Base-by-base conservation (phyloP, 2,329 filamentous ascomycete species). In the Ophiosphaerella korrae region DNA sequence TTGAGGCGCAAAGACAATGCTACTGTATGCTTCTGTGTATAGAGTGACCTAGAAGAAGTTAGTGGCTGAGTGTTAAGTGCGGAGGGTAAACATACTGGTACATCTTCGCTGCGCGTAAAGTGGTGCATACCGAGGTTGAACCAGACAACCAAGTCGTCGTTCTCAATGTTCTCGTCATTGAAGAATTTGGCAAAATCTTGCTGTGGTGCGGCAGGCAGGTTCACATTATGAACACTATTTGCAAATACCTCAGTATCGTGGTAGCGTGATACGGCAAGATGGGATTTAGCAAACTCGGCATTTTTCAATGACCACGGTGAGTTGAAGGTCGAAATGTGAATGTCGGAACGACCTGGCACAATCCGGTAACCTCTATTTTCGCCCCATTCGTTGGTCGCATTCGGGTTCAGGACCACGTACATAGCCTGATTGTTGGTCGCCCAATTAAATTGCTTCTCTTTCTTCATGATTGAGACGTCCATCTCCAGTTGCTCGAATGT, bases 321-420 rank as follows among this genome's bases (percentile, higher is more conserved):
- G 45, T 71, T 61, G 6, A 67, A 42, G 7, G 67, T 67, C n/a
- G 64, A 70, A 13, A 78, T 71, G 35, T 73, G 71, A 50, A 63
- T 63, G 23, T 63, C 44, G 7, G 56, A 62, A 7, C 52, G 53
- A 2, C 61, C 59, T 7, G 61, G 59, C 5, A 62, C 45, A 43
- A 83, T 73, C 16, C 78, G 75, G 60, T 82, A 85, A 5, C 81
- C 83, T 6, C 77, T 76, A 11, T 72, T 71, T 64, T 83, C 79
- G 48, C 82, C 82, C 57, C 76, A 81, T 2, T 66, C 61, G 61
- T 84, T 85, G 1, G 64, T 70, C 4, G 67, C 62, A 39, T 81
- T 78, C 31, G 72, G 75, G 56, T 84, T 85, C 34, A 84, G 68
- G n/a, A 85, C 73, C 0, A 77, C 62, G 51, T 80, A 80, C 61